Percentiles rank a stretch among this genome's conserved stretches.
phyloP scores from a whole-genome alignment of 768 basidiomycete genomes.

The Pulveroboletus sp. region DNA sequence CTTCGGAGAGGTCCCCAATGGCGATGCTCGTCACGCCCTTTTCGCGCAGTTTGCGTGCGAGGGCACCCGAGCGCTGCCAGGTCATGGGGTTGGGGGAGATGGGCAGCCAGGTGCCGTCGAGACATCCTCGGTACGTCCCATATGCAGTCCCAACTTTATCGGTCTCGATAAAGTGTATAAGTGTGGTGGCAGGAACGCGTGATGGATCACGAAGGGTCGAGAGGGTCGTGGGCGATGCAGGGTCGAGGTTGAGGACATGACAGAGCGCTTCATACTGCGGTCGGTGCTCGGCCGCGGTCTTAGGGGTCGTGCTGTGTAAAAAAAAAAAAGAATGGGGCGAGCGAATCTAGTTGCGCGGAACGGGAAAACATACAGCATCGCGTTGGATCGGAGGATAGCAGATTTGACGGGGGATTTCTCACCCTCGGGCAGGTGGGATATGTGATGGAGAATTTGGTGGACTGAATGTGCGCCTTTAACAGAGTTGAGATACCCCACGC shows the following conservation, averaged over 20 bases:
- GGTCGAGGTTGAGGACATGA: constrained; percentile 49
- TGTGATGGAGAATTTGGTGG: constrained; percentile 69
- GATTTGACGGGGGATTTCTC: constrained; percentile 59
- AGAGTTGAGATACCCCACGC: background rate
- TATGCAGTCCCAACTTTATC: constrained; percentile 46
- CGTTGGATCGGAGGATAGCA: constrained; percentile 69
- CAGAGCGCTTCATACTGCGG: constrained; percentile 65
- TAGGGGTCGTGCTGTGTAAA: constrained; percentile 46
- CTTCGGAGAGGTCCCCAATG: constrained; percentile 66
- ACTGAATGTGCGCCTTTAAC: constrained; percentile 65
- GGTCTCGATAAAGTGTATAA: constrained; percentile 56
- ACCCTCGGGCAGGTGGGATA: constrained; percentile 55
- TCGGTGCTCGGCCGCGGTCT: constrained; percentile 52
- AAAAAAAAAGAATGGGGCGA: background rate
- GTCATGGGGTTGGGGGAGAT: constrained; percentile 53
- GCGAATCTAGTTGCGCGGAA: background rate
- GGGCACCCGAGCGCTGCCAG: constrained; percentile 59
- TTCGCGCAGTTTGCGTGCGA: constrained; percentile 49
- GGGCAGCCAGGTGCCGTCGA: constrained; percentile 57
- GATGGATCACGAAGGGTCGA: constrained; percentile 44
- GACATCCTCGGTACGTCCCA: constrained; percentile 66
- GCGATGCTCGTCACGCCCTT: constrained; percentile 59
- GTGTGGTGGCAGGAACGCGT: constrained; percentile 43
- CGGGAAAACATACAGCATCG: constrained; percentile 49
- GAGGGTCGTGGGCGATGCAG: constrained; percentile 46